Evolutionary conservation across 2,329 filamentous ascomycete species (phyloP).

Genomic region (Colletotrichum nymphaeae): DNA sequence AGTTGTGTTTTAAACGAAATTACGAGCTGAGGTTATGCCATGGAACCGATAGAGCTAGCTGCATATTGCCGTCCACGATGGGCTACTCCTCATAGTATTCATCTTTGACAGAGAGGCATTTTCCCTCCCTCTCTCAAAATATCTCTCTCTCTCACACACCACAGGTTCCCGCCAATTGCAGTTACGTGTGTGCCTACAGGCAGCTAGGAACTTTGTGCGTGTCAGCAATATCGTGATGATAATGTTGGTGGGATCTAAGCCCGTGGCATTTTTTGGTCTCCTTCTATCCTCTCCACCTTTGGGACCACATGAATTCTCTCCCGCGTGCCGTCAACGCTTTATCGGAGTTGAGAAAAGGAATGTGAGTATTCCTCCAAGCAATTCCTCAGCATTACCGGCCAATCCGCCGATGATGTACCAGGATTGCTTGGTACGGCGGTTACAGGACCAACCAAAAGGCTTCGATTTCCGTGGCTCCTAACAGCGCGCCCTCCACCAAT

Average conservation of each 20-base stretch:
- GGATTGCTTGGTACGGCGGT: constrained; percentile 1
- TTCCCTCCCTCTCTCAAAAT: too few relatives aligned
- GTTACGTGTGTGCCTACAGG: too few relatives aligned
- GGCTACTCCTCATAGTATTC: too few relatives aligned
- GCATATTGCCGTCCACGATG: too few relatives aligned
- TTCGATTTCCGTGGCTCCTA: background rate
- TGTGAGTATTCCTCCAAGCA: background rate
- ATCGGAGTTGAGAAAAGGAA: background rate
- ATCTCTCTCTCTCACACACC: too few relatives aligned
- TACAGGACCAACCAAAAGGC: constrained; percentile 21
- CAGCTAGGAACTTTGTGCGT: too few relatives aligned
- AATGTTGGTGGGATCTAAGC: background rate
- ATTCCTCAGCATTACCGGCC: background rate
- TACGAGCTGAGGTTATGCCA: too few relatives aligned
- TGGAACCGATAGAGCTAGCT: too few relatives aligned
- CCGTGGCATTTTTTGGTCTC: background rate
- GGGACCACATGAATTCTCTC: background rate
- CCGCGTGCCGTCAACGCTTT: background rate
- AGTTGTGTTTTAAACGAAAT: too few relatives aligned
- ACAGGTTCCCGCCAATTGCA: too few relatives aligned
- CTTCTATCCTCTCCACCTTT: background rate
- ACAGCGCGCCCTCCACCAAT: background rate
- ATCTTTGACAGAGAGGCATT: too few relatives aligned
- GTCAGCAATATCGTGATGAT: background rate
- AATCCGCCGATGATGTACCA: background rate